A percentile compares a stretch with the other conserved stretches of the same genome.
Conservation (phyloP, 306 rosid genomes). For the Trifolium pratense region DNA sequence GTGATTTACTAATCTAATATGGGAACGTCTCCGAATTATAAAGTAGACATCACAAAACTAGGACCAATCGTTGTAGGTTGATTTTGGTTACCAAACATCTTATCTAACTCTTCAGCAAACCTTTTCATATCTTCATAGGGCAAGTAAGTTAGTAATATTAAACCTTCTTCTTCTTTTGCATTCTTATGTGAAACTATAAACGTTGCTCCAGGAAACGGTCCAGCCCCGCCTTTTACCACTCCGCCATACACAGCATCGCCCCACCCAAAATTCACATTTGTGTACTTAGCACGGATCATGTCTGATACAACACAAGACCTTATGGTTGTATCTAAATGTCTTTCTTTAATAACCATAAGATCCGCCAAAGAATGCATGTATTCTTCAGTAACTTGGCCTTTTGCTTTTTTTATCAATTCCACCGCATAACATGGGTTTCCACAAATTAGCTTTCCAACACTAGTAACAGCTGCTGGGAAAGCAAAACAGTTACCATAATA, state of each 20-base stretch:
- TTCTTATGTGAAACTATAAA: slow-evolving; percentile 3
- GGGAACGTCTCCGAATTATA: too few relatives aligned
- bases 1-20: too few relatives aligned
- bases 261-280: slow-evolving; percentile 59
- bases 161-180: slow-evolving; percentile 43
- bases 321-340: background rate
- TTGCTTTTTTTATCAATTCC: slow-evolving; percentile 40
- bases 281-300: background rate
- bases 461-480: slow-evolving; percentile 14
- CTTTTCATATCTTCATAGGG: slow-evolving; percentile 48
- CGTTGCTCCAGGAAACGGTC: background rate
- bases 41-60: background rate
- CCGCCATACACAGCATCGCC: slow-evolving; percentile 51
- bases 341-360: slow-evolving; percentile 41
- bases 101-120: slow-evolving; percentile 44
- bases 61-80: background rate
- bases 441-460: background rate
- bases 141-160: slow-evolving; percentile 49
- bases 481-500: slow-evolving; percentile 38
- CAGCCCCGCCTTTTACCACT: slow-evolving; percentile 17
- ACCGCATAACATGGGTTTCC: slow-evolving; percentile 6
- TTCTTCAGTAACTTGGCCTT: slow-evolving; percentile 37
- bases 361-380: slow-evolving; percentile 55
- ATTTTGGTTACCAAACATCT: background rate
- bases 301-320: slow-evolving; percentile 45